Percentiles rank a stretch among this genome's conserved stretches.
These are phyloP conservation scores for Dillenia turbinata DNA, from an alignment of 164 flowering plant genomes.

Conservation along the genomic window DNA sequence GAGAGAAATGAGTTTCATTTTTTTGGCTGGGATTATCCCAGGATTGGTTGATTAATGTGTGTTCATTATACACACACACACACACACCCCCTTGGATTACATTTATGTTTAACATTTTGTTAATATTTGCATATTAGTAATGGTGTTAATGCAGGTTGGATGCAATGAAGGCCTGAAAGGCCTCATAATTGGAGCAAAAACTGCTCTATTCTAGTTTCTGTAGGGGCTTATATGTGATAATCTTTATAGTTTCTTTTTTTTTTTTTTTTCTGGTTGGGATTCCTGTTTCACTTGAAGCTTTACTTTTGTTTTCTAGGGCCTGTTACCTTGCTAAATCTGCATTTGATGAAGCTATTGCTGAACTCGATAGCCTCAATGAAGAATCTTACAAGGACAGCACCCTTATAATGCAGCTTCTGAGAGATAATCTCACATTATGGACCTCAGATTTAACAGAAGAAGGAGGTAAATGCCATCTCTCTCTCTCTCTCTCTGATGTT, in stretches of 20 bases:
- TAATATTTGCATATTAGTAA: too few relatives aligned
- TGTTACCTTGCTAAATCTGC: slow-evolving; percentile 47
- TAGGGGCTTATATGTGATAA: background rate
- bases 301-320: slow-evolving; percentile 24
- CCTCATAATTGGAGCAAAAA: too few relatives aligned
- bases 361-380: slow-evolving; percentile 43
- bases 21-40: too few relatives aligned
- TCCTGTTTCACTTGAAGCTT: too few relatives aligned
- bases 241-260: background rate
- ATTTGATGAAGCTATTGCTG: slow-evolving; percentile 53
- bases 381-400: slow-evolving; percentile 59
- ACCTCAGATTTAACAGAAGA: slow-evolving; percentile 43
- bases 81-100: too few relatives aligned
- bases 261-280: background rate
- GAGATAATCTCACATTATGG: slow-evolving; percentile 49
- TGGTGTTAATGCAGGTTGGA: too few relatives aligned
- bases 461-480: slow-evolving; percentile 25
- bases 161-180: too few relatives aligned
- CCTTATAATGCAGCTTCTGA: slow-evolving; percentile 47
- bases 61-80: too few relatives aligned
- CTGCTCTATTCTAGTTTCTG: too few relatives aligned
- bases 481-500: background rate
- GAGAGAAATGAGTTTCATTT: too few relatives aligned
- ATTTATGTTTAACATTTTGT: too few relatives aligned
- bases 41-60: too few relatives aligned